Percentiles rank a stretch among this genome's conserved stretches.
Evolutionary conservation across 257 asterid genomes (phyloP).

Genomic region (Nicotiana attenuata): DNA sequence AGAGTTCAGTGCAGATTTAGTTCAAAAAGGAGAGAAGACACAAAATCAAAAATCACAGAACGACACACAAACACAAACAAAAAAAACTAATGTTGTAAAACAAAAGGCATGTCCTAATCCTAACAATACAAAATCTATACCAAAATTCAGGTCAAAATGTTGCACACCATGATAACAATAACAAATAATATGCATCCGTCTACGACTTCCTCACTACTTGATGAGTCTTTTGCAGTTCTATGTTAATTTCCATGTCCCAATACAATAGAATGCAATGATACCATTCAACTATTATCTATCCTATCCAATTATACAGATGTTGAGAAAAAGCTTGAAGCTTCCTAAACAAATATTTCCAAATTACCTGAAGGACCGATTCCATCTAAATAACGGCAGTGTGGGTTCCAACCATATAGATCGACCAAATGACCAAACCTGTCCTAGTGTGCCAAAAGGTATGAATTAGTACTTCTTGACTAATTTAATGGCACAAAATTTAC

Average conservation of each 20-base stretch:
- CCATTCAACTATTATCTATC: neutral
- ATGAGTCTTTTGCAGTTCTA: neutral
- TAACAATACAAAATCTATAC: neutral
- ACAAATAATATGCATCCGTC: neutral
- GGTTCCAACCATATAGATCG: conserved; percentile 57
- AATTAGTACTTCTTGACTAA: neutral
- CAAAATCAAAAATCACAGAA: neutral
- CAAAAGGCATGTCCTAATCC: neutral
- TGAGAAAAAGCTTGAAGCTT: conserved; percentile 5
- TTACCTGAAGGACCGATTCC: conserved; percentile 51
- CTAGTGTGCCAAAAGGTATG: conserved; percentile 12
- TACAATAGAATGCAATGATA: neutral
- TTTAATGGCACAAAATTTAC: neutral
- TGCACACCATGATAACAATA: neutral
- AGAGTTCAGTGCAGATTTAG: neutral
- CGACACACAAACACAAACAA: neutral
- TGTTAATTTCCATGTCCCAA: neutral
- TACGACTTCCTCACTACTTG: neutral
- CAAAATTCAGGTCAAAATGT: neutral
- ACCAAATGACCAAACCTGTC: conserved; percentile 60
- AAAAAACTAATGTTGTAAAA: neutral
- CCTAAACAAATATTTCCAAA: neutral
- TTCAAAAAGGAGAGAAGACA: neutral
- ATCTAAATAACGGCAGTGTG: conserved; percentile 54
- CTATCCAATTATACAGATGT: neutral